phyloP scores from a whole-genome alignment of 164 flowering plant species.

The Akebia trifoliata region DNA sequence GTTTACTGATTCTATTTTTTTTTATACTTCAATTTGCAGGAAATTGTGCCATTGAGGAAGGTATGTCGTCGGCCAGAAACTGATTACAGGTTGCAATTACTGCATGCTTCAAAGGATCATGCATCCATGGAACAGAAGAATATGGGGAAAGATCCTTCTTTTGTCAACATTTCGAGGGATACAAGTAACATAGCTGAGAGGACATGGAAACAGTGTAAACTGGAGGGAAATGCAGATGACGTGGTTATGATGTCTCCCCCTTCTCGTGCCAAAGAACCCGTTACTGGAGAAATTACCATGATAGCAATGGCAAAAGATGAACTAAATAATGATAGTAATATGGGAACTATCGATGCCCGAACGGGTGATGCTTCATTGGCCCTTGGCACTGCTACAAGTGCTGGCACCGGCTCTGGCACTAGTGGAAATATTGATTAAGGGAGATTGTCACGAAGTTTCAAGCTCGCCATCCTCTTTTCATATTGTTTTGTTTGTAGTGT shows the following conservation, averaged over 20 bases:
- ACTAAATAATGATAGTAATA: constrained; percentile 3
- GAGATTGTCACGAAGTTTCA: neutral
- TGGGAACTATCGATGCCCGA: constrained; percentile 13
- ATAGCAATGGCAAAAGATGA: constrained; percentile 12
- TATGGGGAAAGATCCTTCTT: constrained; percentile 21
- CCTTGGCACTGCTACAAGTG: neutral
- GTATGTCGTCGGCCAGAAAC: constrained; percentile 96
- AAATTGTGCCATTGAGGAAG: constrained; percentile 84
- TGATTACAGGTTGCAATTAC: constrained; percentile 76
- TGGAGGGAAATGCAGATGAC: constrained; percentile 16
- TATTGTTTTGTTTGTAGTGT: too few species aligned
- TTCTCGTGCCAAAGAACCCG: constrained; percentile 13
- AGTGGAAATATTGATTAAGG: neutral
- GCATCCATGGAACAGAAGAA: constrained; percentile 33
- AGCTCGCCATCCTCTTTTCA: neutral
- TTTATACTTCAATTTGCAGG: constrained; percentile 35
- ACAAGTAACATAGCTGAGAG: constrained; percentile 17
- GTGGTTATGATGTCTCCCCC: constrained; percentile 3
- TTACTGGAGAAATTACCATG: neutral
- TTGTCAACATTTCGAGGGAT: constrained; percentile 15
- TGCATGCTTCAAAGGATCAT: constrained; percentile 51
- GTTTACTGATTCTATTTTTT: neutral
- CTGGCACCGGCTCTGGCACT: neutral
- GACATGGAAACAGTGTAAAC: constrained; percentile 8
- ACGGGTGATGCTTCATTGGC: constrained; percentile 11